phyloP scores from a whole-genome alignment of 345 rosid species.

The Populus tremula region DNA sequence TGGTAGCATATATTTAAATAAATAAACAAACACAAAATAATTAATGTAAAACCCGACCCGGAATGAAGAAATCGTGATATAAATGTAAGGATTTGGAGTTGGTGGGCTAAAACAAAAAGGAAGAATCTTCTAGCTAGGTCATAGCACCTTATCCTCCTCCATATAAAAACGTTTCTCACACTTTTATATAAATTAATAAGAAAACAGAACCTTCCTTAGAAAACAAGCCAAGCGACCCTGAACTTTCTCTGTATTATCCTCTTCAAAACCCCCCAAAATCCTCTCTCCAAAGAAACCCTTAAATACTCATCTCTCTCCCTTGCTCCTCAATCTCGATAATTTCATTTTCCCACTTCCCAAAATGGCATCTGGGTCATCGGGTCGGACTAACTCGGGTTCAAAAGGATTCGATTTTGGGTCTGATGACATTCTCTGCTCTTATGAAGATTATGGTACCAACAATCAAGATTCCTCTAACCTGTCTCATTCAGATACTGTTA shows the following conservation, averaged over 20 bases:
- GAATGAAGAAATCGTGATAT: no score
- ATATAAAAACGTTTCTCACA: constrained; percentile 5
- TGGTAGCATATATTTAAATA: no score
- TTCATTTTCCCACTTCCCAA: constrained; percentile 5
- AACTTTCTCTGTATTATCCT: background rate
- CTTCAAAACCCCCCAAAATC: background rate
- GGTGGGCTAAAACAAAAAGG: background rate
- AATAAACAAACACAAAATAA: no score
- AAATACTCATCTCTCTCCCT: background rate
- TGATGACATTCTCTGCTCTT: constrained; percentile 97
- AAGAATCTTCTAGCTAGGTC: background rate
- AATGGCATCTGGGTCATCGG: constrained; percentile 93
- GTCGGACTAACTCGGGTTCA: constrained; percentile 58
- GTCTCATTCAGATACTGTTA: constrained; percentile 54
- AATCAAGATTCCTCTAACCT: constrained; percentile 78
- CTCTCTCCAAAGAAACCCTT: background rate
- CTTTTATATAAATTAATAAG: background rate
- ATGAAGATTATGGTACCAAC: constrained; percentile 65
- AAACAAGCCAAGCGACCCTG: constrained; percentile 1
- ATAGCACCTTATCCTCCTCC: constrained; percentile 9
- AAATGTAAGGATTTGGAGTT: background rate
- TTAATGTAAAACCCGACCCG: no score
- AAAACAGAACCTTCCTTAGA: background rate
- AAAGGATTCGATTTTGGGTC: constrained; percentile 91
- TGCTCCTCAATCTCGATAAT: background rate